phyloP scores from a whole-genome alignment of 352 stramenopile genomes.

The Globisporangium cederbergense region DNA sequence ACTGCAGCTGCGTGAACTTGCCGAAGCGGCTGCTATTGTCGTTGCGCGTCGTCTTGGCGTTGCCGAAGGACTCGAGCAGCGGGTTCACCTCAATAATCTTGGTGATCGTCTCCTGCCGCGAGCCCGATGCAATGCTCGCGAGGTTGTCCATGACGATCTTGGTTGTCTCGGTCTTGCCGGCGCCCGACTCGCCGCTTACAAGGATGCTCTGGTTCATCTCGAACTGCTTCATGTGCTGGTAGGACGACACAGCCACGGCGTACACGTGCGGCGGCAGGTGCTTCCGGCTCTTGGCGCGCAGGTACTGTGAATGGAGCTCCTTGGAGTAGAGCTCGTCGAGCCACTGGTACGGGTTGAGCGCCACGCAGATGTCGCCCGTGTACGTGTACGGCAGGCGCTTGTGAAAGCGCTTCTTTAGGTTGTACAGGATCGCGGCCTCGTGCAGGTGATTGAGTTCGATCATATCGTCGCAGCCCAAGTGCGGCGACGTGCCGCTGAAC shows the following conservation, averaged over 20 bases:
- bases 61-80: constrained; percentile 98
- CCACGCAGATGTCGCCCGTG: constrained; percentile 95
- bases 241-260: constrained; percentile 63
- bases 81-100: constrained; percentile 97
- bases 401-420: constrained; percentile 80
- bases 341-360: constrained; percentile 95
- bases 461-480: constrained; percentile 62
- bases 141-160: constrained; percentile 91
- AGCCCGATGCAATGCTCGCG: constrained; percentile 53
- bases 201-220: constrained; percentile 82
- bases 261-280: constrained; percentile 71
- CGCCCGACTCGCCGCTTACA: constrained; percentile 85
- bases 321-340: constrained; percentile 74
- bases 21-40: constrained; percentile 96
- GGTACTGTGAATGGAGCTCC: constrained; percentile 67
- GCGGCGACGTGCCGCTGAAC: too few relatives aligned
- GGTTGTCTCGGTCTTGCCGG: constrained; percentile 92
- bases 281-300: constrained; percentile 34
- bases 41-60: constrained; percentile 96
- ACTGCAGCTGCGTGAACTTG: constrained; percentile 96
- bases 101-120: constrained; percentile 63
- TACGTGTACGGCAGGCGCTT: constrained; percentile 91
- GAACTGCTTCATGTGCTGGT: constrained; percentile 54
- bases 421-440: constrained; percentile 89
- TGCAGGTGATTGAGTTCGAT: constrained; percentile 85